Percentiles rank a stretch among this genome's conserved stretches.
Conservation (phyloP, 176 grass and related monocot genomes). For the Musa acuminata region DNA sequence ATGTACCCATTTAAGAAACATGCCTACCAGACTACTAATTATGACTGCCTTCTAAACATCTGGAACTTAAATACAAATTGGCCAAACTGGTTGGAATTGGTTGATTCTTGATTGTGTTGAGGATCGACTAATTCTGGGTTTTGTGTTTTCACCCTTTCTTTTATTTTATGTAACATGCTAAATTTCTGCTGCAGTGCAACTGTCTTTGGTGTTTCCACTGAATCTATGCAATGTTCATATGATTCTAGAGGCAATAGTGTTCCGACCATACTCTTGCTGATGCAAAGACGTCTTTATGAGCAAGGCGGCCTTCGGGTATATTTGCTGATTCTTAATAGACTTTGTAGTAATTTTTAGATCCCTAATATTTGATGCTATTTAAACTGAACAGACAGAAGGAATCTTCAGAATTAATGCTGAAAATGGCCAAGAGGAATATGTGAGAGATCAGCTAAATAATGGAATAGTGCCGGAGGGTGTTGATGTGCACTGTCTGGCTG, state of each 20-base stretch:
- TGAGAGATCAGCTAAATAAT: slow-evolving; percentile 70
- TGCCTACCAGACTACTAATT: too few relatives aligned
- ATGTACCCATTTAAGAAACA: too few relatives aligned
- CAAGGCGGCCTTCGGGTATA: slow-evolving; percentile 53
- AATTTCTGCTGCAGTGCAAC: slow-evolving; percentile 38
- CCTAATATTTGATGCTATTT: slow-evolving; percentile 3
- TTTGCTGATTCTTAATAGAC: not conserved
- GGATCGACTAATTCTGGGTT: not conserved
- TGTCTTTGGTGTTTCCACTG: slow-evolving; percentile 67
- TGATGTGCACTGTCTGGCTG: slow-evolving; percentile 70
- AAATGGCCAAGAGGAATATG: slow-evolving; percentile 70
- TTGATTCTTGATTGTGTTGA: too few relatives aligned
- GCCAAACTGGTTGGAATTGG: too few relatives aligned
- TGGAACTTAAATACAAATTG: too few relatives aligned
- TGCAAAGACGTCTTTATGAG: slow-evolving; percentile 62
- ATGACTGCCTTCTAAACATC: too few relatives aligned
- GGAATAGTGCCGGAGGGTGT: slow-evolving; percentile 57
- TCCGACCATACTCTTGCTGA: slow-evolving; percentile 71
- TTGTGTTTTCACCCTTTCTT: not conserved
- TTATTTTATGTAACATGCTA: slow-evolving; percentile 11
- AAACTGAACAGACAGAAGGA: slow-evolving; percentile 59
- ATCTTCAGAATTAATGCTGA: slow-evolving; percentile 73
- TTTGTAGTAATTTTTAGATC: slow-evolving; percentile 1
- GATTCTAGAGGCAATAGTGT: slow-evolving; percentile 83
- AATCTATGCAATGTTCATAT: slow-evolving; percentile 77